Conservation (phyloP, 306 rosid species). For the Gillenia trifoliata region DNA sequence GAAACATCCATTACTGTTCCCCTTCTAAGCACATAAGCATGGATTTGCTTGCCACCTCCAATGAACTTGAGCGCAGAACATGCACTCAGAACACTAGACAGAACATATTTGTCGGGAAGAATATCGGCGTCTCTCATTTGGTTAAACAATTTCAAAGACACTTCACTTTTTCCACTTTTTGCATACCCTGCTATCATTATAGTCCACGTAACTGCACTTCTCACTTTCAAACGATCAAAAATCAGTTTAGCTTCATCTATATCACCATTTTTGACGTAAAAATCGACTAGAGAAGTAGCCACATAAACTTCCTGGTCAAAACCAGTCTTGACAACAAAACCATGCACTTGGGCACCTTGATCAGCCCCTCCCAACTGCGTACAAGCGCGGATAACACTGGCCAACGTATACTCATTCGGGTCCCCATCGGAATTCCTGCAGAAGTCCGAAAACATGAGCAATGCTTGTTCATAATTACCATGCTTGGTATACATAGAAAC, state of each 20-base stretch:
- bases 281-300: constrained; percentile 73
- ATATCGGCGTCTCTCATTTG: constrained; percentile 52
- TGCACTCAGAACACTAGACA: constrained; percentile 75
- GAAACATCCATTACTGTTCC: constrained; percentile 63
- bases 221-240: constrained; percentile 52
- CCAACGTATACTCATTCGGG: constrained; percentile 67
- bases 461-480: constrained; percentile 41
- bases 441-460: constrained; percentile 43
- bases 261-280: constrained; percentile 54
- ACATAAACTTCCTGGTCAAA: constrained; percentile 69
- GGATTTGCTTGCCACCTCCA: constrained; percentile 78
- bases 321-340: constrained; percentile 56
- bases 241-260: constrained; percentile 58
- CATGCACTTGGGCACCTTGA: constrained; percentile 58
- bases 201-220: constrained; percentile 71
- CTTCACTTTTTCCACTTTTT: constrained; percentile 61
- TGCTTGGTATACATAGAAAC: constrained; percentile 72
- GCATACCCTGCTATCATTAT: constrained; percentile 63
- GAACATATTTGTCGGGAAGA: constrained; percentile 60
- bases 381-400: constrained; percentile 65
- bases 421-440: constrained; percentile 38
- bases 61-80: constrained; percentile 63
- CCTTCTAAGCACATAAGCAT: constrained; percentile 62
- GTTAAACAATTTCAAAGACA: constrained; percentile 56
- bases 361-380: constrained; percentile 43